Percentiles rank a stretch among this genome's conserved stretches.
Evolutionary conservation across 208 protist genomes (phyloP).

Genomic region (Strigomonas galati): DNA sequence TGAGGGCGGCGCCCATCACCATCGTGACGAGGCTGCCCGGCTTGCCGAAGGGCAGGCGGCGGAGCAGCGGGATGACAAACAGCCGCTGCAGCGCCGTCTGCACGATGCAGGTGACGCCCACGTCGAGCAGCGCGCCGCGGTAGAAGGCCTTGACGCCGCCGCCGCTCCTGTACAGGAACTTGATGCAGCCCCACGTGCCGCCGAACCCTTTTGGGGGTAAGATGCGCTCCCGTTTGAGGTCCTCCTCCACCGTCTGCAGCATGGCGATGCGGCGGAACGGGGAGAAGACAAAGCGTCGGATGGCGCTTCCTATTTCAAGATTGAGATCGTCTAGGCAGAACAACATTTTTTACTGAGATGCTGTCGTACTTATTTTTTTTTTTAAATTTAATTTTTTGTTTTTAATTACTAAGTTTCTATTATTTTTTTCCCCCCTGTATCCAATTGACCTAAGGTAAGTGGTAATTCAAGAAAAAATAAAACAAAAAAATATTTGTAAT

Average conservation of each 20-base stretch:
- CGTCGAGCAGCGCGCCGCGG: conserved; percentile 43
- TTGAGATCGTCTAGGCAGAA: background rate
- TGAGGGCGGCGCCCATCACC: conserved; percentile 22
- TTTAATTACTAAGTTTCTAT: background rate
- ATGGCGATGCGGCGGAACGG: conserved; percentile 30
- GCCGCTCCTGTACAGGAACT: conserved; percentile 40
- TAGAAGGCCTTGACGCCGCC: conserved; percentile 38
- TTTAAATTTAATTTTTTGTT: background rate
- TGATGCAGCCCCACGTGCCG: conserved; percentile 33
- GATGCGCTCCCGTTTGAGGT: conserved; percentile 32
- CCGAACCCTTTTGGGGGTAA: conserved; percentile 33
- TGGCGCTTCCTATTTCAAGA: conserved; percentile 23
- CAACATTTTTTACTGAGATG: conserved; percentile 5
- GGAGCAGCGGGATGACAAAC: conserved; percentile 30
- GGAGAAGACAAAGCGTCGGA: conserved; percentile 19
- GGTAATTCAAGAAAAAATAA: background rate
- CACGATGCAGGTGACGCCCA: conserved; percentile 19
- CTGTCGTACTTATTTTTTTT: background rate
- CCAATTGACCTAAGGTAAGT: background rate
- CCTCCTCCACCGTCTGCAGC: conserved; percentile 32
- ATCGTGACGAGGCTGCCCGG: conserved; percentile 21
- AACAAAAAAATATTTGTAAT: background rate
- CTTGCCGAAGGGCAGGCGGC: conserved; percentile 28
- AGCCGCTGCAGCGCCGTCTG: conserved; percentile 29
- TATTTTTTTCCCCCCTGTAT: background rate